Base-by-base conservation (phyloP, 2,329 filamentous ascomycete genomes). In the Alternaria triticimaculans region DNA sequence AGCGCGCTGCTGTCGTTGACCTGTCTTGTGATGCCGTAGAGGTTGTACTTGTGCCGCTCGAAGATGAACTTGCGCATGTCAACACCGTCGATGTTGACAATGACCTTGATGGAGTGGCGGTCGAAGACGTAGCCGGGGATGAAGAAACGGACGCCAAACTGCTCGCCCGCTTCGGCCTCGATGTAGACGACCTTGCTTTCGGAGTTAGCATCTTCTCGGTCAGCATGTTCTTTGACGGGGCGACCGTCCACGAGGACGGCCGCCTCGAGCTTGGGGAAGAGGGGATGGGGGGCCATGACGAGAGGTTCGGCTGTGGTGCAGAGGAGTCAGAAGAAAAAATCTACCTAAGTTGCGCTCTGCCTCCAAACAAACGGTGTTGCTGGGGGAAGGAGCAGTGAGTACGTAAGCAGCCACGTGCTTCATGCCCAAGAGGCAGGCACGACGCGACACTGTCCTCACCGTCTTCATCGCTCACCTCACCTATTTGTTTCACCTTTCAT, bases 211-310 rank as follows among this genome's bases (percentile, higher is more conserved):
- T 64, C 50, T n/a, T 56, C 61, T 8, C 43, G 26, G n/a, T 64
- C 54, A 23, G 62, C 21, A n/a, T 66, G 60, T 30, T 66, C 66
- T 18, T 23, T 37, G 9, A 68, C 58, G 1, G 58, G 18, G 33
- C 59, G 11, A 3, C 53, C 46, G 30, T 67, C 56, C 43, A 70
- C 56, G 15, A 62, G 41, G 15, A 72, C 49, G 23, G 68, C 50
- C 20, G 64, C 66, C 20, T 59, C 10, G 18, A 70, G 55, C 0
- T 64, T 60, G 2, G 64, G 64, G 11, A 37, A 50, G 21, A 43
- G 53, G 9, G 45, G 46, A 9, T 62, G 56, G 7, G 65, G 55
- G 8, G 60, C 68, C 69, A 72, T 72, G 11, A 33, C 23, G 14
- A 25, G 33, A 23, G 21, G 15, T 54, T 18, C 44, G 15, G 41